Evolutionary conservation across 2,329 filamentous ascomycete species (phyloP).

Genomic region (Dryadomyces quercus-mongolicae): DNA sequence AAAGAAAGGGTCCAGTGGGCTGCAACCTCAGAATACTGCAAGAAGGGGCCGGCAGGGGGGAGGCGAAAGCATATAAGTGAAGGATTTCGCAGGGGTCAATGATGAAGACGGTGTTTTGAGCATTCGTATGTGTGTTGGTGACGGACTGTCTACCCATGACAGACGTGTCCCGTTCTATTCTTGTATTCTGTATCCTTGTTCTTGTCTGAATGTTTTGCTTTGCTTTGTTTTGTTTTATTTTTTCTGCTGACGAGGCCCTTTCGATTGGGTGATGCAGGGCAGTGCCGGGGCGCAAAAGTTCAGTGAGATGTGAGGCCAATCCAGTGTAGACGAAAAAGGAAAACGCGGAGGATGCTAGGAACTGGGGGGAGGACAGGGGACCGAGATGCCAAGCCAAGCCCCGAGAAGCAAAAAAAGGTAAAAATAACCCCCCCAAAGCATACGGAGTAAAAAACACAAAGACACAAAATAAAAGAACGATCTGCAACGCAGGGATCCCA

Average conservation of each 20-base stretch:
- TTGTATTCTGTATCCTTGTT: not conserved
- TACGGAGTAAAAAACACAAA: not conserved
- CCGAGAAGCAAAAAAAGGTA: not conserved
- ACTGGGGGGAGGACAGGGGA: too few species aligned
- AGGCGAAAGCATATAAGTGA: too few species aligned
- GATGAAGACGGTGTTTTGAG: too few species aligned
- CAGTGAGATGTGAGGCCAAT: not conserved
- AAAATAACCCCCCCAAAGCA: not conserved
- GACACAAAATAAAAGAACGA: not conserved
- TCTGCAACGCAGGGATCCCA: not conserved
- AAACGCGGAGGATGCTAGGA: too few species aligned
- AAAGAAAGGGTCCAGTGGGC: too few species aligned
- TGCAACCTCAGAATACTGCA: too few species aligned
- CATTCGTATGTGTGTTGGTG: too few species aligned
- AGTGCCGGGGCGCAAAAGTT: not conserved
- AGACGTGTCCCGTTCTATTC: not conserved
- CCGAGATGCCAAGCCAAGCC: not conserved
- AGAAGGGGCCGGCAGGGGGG: too few species aligned
- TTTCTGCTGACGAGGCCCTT: not conserved
- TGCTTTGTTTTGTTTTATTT: not conserved
- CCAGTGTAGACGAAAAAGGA: not conserved
- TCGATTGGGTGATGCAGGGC: not conserved
- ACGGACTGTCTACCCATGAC: too few species aligned
- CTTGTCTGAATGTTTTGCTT: not conserved
- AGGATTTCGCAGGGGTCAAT: too few species aligned